Base-by-base conservation (phyloP, 371 early-diverging fungal genomes). In the Mortierella polycephala region DNA sequence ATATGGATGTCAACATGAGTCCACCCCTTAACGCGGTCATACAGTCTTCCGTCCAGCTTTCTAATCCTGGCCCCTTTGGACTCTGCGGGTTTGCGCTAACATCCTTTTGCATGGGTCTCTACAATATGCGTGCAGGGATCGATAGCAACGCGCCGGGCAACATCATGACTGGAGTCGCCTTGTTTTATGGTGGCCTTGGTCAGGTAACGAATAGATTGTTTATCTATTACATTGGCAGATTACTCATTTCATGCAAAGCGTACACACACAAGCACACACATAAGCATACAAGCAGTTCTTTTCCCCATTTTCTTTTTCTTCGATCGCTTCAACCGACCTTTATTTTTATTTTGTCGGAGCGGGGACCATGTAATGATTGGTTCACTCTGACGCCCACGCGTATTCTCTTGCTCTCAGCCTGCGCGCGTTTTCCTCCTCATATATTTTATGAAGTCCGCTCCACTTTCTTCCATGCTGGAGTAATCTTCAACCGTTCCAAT, bases 51-150 rank as follows among this genome's bases (percentile, higher is more conserved):
- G 46, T 54, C 9, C 62, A 69, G 46, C 62, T 55, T 2, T 91
- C 86, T 62, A 91, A 93, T 63, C 92, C 93, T n/a, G 91, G 87
- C 50, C 93, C 93, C 20, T 83, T 93, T 60, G 93, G 93, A 60
- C 90, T 93, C 54, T 88, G 86, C 57, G 83, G 88, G 53, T 93
- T 93, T 62, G 92, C 92, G n/a, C 72, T 92, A 74, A 92, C 93
- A 13, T 91, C 93, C 40, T 88, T 93, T 74, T 90, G 90, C 30
- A 85, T 92, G 63, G 90, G 89, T 16, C 84, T 87, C 59, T 89
- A 90, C 80, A 93, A 93, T 74, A 87, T 90, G 46, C 89, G 86
- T 53, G 91, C 89, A 9, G 92, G 91, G 30, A 71, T 89, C 21
- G 71, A 75, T 54, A 56, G 84, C 16, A 81, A 77, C 40, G 76